Conservation (phyloP, 1,139 yeast genomes). For the Hemisphaericaspora subhashii region DNA sequence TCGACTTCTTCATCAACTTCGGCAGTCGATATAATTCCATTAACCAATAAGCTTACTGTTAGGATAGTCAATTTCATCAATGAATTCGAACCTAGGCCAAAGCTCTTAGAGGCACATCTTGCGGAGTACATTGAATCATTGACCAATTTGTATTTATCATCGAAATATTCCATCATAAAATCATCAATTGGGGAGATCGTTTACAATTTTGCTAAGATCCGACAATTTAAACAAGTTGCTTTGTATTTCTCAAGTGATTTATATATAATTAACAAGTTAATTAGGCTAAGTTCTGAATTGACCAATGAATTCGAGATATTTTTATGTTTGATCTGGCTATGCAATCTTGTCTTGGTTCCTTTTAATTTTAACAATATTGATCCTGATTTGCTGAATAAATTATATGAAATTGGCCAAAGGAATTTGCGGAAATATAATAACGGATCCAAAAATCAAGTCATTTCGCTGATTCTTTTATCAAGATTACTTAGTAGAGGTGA, state of each 20-base stretch:
- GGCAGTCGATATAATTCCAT: not conserved
- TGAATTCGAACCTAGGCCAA: constrained; percentile 59
- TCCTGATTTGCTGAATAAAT: constrained; percentile 26
- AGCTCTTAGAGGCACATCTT: constrained; percentile 46
- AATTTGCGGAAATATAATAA: constrained; percentile 26
- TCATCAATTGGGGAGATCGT: constrained; percentile 32
- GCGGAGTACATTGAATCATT: constrained; percentile 30
- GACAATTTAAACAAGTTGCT: constrained; percentile 62
- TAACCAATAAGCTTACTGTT: not conserved
- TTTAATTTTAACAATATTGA: constrained; percentile 54
- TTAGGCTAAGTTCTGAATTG: constrained; percentile 19
- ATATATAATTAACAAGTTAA: constrained; percentile 40
- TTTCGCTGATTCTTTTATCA: constrained; percentile 38
- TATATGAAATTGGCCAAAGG: constrained; percentile 34
- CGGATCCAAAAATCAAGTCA: constrained; percentile 32
- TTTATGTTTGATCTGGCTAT: constrained; percentile 69
- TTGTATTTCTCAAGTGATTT: constrained; percentile 64
- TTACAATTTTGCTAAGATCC: constrained; percentile 61
- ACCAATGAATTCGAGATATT: constrained; percentile 57
- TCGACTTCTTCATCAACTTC: not conserved
- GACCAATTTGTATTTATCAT: constrained; percentile 25
- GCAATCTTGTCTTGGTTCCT: constrained; percentile 68
- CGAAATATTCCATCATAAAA: constrained; percentile 3
- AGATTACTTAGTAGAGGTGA: constrained; percentile 39
- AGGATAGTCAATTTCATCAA: constrained; percentile 19